Evolutionary conservation across 192 early-diverging fungal species (phyloP).

Genomic region (Geosiphon pyriformis): DNA sequence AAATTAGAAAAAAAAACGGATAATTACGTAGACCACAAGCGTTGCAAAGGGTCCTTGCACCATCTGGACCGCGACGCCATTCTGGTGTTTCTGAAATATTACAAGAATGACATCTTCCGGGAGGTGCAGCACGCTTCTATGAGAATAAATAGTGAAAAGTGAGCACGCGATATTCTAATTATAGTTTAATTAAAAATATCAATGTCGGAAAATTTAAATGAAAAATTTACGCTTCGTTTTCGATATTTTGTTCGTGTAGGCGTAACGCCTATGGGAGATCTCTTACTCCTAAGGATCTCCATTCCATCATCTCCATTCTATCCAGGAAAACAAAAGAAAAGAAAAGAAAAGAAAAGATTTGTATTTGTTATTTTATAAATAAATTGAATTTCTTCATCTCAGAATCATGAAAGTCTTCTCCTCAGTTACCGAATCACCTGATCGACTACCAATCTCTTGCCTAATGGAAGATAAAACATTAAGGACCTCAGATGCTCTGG

Average conservation of each 20-base stretch:
- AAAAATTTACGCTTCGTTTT: not conserved
- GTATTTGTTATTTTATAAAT: not conserved
- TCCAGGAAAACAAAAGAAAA: not conserved
- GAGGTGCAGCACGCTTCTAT: constrained; percentile 50
- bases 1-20: too few species aligned
- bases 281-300: not conserved
- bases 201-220: not conserved
- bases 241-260: not conserved
- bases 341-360: not conserved
- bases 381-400: too few species aligned
- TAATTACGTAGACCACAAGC: constrained; percentile 87
- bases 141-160: not conserved
- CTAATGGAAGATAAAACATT: not conserved
- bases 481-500: not conserved
- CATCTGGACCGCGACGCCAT: constrained; percentile 89
- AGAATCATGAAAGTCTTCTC: not conserved
- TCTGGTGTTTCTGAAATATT: constrained; percentile 84
- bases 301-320: not conserved
- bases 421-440: not conserved
- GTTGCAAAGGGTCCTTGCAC: constrained; percentile 89
- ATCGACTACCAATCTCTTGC: not conserved
- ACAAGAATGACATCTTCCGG: constrained; percentile 71
- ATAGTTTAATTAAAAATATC: not conserved
- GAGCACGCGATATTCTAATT: not conserved
- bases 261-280: not conserved